phyloP scores from a whole-genome alignment of 176 grass and related monocot species.

The Carex parvula region DNA sequence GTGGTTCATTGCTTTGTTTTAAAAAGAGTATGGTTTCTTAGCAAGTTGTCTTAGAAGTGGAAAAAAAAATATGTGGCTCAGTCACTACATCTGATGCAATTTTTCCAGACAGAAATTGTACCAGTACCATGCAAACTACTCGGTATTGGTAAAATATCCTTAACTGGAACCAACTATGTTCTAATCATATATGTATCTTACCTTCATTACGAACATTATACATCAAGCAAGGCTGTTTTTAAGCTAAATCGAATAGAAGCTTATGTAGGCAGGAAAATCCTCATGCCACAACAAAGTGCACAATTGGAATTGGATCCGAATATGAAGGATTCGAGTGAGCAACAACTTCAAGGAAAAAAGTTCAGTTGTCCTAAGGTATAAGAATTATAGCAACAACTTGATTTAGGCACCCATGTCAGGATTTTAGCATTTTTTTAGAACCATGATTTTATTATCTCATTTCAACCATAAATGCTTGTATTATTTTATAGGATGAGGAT shows the following conservation, averaged over 20 bases:
- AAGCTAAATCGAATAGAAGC: conserved; percentile 19
- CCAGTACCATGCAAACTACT: neutral
- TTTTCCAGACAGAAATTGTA: neutral
- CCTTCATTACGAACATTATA: neutral
- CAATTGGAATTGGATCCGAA: conserved; percentile 34
- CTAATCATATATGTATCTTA: neutral
- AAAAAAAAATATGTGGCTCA: neutral
- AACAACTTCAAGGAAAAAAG: conserved; percentile 28
- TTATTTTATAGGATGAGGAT: neutral
- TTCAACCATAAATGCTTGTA: neutral
- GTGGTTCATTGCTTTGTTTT: neutral
- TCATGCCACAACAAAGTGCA: conserved; percentile 34
- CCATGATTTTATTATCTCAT: neutral
- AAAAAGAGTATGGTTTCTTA: neutral
- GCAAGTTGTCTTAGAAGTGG: neutral
- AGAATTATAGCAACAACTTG: neutral
- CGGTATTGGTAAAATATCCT: neutral
- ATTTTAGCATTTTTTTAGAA: neutral
- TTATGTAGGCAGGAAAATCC: neutral
- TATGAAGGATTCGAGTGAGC: conserved; percentile 31
- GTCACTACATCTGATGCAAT: neutral
- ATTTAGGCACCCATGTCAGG: neutral
- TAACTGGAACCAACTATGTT: neutral
- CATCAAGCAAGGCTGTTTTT: neutral
- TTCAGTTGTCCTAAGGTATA: conserved; percentile 38